Evolutionary conservation across 2,329 filamentous ascomycete genomes (phyloP).

Genomic region (Huntiella decipiens): DNA sequence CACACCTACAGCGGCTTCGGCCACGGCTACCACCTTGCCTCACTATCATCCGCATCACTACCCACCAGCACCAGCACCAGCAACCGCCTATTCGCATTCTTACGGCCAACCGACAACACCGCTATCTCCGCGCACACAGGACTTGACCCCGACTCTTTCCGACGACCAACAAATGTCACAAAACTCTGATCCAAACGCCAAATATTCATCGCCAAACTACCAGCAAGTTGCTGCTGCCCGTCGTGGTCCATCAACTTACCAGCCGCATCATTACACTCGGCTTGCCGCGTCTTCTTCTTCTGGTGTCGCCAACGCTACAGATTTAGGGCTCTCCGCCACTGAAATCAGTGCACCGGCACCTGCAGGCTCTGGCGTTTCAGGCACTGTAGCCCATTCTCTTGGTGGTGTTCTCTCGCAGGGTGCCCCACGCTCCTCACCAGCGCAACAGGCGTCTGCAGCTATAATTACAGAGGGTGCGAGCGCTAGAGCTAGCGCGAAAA

Average conservation of each 20-base stretch:
- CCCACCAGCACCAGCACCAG: slow-evolving; percentile 16
- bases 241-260: no score
- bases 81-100: slow-evolving; percentile 5
- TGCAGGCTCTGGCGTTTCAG: background rate
- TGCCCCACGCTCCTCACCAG: no score
- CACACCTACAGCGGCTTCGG: slow-evolving; percentile 61
- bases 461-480: background rate
- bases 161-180: no score
- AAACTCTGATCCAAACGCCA: no score
- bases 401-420: no score
- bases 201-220: background rate
- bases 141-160: no score
- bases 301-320: no score
- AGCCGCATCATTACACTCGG: no score
- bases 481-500: background rate
- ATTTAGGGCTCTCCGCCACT: no score
- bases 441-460: background rate
- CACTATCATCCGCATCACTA: slow-evolving; percentile 46
- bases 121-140: background rate
- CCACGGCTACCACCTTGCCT: slow-evolving; percentile 37
- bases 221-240: background rate
- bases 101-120: slow-evolving; percentile 4
- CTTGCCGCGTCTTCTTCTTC: no score
- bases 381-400: background rate
- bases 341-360: background rate